phyloP scores from a whole-genome alignment of 768 basidiomycete species.

The Xerocomus spinulosus region DNA sequence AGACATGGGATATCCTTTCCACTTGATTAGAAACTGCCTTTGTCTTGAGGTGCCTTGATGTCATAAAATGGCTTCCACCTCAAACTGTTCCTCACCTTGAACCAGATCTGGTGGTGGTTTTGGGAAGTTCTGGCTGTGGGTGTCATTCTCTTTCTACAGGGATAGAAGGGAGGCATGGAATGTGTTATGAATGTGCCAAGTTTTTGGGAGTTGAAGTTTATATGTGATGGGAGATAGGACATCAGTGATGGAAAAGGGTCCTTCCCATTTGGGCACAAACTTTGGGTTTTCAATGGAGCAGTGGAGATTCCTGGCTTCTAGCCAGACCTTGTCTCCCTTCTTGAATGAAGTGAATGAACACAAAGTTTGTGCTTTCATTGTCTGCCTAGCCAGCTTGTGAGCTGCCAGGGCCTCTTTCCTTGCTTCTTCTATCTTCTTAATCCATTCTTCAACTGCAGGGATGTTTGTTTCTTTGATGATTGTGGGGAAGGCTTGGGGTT shows the following conservation, averaged over 20 bases:
- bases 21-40: not conserved
- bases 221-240: not conserved
- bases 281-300: not conserved
- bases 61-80: not conserved
- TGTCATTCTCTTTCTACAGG: not conserved
- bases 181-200: not conserved
- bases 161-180: not conserved
- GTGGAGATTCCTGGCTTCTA: not conserved
- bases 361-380: not conserved
- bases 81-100: conserved; percentile 1
- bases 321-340: not conserved
- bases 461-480: not conserved
- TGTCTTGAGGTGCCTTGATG: not conserved
- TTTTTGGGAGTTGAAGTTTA: not conserved
- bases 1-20: not conserved
- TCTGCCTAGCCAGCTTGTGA: not conserved
- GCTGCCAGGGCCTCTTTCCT: not conserved
- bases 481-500: not conserved
- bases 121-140: not conserved
- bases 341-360: not conserved
- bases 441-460: not conserved
- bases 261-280: not conserved
- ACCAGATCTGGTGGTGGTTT: not conserved
- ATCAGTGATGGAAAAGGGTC: not conserved
- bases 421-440: not conserved